Evolutionary conservation across 805 yeast species (phyloP).

Genomic region (Candida corydali): DNA sequence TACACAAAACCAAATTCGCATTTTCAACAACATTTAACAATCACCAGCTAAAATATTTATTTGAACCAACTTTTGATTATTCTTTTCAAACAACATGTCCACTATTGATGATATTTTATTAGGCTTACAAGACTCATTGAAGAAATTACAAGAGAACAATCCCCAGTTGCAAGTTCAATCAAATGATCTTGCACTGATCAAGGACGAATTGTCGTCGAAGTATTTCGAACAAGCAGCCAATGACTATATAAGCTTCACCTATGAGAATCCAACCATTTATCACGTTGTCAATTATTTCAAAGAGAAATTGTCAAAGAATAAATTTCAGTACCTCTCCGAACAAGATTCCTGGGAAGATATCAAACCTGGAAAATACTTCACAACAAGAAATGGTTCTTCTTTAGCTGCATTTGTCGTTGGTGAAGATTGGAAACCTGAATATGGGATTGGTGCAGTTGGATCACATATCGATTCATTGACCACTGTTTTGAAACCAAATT

Average conservation of each 20-base stretch:
- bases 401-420: slow-evolving; percentile 72
- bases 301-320: slow-evolving; percentile 47
- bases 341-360: slow-evolving; percentile 48
- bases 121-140: slow-evolving; percentile 5
- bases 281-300: slow-evolving; percentile 61
- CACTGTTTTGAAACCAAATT: slow-evolving; percentile 66
- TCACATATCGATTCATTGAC: slow-evolving; percentile 75
- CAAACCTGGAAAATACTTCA: slow-evolving; percentile 57
- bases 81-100: slow-evolving; percentile 1
- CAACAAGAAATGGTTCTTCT: slow-evolving; percentile 64
- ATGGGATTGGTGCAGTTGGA: slow-evolving; percentile 68
- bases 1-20: slow-evolving; percentile 6
- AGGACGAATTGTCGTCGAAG: slow-evolving; percentile 9
- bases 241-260: slow-evolving; percentile 69
- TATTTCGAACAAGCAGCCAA: slow-evolving; percentile 27
- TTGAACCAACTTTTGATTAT: not conserved
- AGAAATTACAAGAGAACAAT: slow-evolving; percentile 2
- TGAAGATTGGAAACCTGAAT: slow-evolving; percentile 55
- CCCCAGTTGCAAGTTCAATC: not conserved
- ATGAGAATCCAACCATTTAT: slow-evolving; percentile 67
- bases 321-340: slow-evolving; percentile 65
- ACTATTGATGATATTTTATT: slow-evolving; percentile 6
- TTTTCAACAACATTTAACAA: not conserved
- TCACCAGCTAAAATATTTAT: not conserved
- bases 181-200: not conserved